Conservation (phyloP, 768 basidiomycete species). For the Russula virescens region DNA sequence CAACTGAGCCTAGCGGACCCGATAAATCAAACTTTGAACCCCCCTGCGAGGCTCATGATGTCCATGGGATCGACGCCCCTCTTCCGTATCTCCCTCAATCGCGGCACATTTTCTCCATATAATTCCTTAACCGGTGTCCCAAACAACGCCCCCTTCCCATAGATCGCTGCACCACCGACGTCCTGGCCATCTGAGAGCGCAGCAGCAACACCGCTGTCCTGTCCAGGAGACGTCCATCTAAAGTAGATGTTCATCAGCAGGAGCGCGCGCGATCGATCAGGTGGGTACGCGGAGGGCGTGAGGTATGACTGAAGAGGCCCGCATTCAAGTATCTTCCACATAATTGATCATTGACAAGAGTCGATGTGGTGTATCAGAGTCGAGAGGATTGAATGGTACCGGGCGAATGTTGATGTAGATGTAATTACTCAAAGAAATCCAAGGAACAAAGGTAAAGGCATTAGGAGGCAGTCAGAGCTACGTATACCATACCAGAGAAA, state of each 20-base stretch:
- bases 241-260: conserved; percentile 22
- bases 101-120: conserved; percentile 23
- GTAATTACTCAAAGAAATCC: too few relatives aligned
- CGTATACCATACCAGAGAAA: too few relatives aligned
- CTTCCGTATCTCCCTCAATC: conserved; percentile 13
- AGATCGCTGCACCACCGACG: conserved; percentile 10
- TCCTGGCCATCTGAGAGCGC: conserved; percentile 22
- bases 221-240: conserved; percentile 3
- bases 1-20: too few relatives aligned
- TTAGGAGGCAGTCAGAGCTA: too few relatives aligned
- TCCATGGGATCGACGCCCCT: conserved; percentile 19
- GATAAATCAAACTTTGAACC: conserved; percentile 23
- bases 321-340: too few relatives aligned
- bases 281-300: conserved; percentile 21
- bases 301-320: conserved; percentile 4
- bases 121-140: conserved; percentile 11
- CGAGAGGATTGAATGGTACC: too few relatives aligned
- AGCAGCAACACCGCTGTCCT: neutral
- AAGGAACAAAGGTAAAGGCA: too few relatives aligned
- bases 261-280: conserved; percentile 22
- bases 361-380: too few relatives aligned
- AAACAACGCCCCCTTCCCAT: conserved; percentile 24
- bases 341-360: too few relatives aligned
- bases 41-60: conserved; percentile 25
- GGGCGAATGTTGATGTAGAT: too few relatives aligned